phyloP scores from a whole-genome alignment of 75 land plant genomes.

The Selaginella tamariscina region DNA sequence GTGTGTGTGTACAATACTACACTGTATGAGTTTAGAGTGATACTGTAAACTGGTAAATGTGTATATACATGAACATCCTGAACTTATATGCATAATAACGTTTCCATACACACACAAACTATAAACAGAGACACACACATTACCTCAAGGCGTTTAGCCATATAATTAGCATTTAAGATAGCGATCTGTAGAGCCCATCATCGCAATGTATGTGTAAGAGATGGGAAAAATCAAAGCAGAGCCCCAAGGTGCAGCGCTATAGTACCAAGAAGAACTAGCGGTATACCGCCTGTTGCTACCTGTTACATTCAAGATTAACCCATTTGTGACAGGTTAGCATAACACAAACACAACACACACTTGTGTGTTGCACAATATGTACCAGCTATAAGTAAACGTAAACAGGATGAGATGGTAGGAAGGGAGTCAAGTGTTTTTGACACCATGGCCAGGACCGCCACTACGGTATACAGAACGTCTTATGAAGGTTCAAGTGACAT shows the following conservation, averaged over 20 bases:
- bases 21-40: no score
- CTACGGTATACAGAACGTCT: constrained; percentile 99
- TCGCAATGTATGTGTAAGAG: constrained; percentile 87
- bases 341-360: neutral
- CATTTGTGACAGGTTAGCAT: no score
- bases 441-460: constrained; percentile 99
- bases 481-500: constrained; percentile 98
- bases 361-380: no score
- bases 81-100: no score
- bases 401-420: constrained; percentile 98
- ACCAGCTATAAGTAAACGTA: no score
- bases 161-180: constrained; percentile 95
- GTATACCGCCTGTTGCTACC: constrained; percentile 89
- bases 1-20: no score
- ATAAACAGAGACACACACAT: neutral
- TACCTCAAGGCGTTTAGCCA: constrained; percentile 99
- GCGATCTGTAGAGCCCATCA: constrained; percentile 99
- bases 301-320: constrained; percentile 17
- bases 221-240: constrained; percentile 96
- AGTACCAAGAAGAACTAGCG: constrained; percentile 79
- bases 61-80: no score
- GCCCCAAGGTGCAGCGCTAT: constrained; percentile 99
- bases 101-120: neutral
- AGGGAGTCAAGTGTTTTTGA: constrained; percentile 98
- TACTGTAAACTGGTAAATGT: no score